Conservation (phyloP, 1,284 basidiomycete species). For the Athelia psychrophila region DNA sequence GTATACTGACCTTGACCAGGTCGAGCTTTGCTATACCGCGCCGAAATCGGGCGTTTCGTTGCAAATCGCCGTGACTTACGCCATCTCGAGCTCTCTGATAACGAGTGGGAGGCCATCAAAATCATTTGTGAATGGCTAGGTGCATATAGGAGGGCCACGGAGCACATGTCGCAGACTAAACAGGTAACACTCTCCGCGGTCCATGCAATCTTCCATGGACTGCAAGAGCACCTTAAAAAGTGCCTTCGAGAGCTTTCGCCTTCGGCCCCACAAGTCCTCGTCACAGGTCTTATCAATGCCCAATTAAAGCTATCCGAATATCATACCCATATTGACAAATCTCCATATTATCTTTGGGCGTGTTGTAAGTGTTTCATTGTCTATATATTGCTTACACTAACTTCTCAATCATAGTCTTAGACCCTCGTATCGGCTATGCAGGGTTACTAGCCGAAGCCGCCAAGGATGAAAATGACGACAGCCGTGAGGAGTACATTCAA, state of each 20-base stretch:
- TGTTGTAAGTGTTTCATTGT: conserved; percentile 14
- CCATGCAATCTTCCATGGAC: conserved; percentile 14
- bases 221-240: conserved; percentile 14
- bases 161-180: conserved; percentile 23
- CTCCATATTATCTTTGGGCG: conserved; percentile 16
- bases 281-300: conserved; percentile 8
- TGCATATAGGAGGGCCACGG: conserved; percentile 19
- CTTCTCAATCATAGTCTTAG: too few species aligned
- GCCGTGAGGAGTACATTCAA: too few species aligned
- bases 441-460: too few species aligned
- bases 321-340: conserved; percentile 9
- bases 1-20: conserved; percentile 8
- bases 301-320: conserved; percentile 16
- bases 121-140: conserved; percentile 17
- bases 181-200: conserved; percentile 14
- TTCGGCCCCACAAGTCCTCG: conserved; percentile 2
- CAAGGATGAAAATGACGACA: too few species aligned
- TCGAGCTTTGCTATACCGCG: conserved; percentile 13
- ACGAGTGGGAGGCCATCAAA: conserved; percentile 18
- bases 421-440: too few species aligned
- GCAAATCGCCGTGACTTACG: conserved; percentile 10
- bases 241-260: conserved; percentile 5
- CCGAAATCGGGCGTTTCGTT: conserved; percentile 12
- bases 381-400: too few species aligned
- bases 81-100: conserved; percentile 10